Evolutionary conservation across 2,329 filamentous ascomycete species (phyloP).

Genomic region (Aspergillus bombycis): DNA sequence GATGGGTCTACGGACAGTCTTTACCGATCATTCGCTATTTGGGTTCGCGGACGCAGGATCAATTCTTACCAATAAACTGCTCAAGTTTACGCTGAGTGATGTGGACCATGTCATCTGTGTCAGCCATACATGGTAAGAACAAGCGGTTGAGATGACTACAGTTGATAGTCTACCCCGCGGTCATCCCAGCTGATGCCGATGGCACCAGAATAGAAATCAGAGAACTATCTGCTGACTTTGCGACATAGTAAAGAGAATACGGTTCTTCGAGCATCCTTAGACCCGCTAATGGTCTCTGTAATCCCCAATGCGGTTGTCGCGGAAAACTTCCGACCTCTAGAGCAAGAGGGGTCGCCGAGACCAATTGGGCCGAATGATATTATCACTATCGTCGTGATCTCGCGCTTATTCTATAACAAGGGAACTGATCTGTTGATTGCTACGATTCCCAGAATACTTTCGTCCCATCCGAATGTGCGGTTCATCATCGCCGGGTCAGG

Average conservation of each 20-base stretch:
- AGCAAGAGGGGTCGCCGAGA: constrained; percentile 60
- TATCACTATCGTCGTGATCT: constrained; percentile 96
- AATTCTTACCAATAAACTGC: constrained; percentile 93
- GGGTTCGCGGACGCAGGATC: constrained; percentile 95
- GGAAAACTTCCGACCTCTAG: constrained; percentile 83
- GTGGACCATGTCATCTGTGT: constrained; percentile 98
- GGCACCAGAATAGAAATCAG: neutral
- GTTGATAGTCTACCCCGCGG: neutral
- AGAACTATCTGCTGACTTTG: constrained; percentile 13
- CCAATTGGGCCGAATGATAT: constrained; percentile 79
- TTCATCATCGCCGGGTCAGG: constrained; percentile 97
- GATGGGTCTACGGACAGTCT: constrained; percentile 94
- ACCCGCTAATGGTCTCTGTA: constrained; percentile 95
- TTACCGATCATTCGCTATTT: constrained; percentile 96
- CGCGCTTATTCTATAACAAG: constrained; percentile 97
- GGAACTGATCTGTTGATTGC: constrained; percentile 96
- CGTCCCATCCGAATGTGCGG: constrained; percentile 85
- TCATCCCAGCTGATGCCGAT: neutral
- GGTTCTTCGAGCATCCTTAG: constrained; percentile 87
- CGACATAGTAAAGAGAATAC: constrained; percentile 88
- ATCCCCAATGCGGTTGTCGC: constrained; percentile 98
- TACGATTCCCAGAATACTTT: constrained; percentile 88
- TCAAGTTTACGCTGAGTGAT: constrained; percentile 95
- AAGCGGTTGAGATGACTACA: neutral
- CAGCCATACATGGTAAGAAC: constrained; percentile 85